Evolutionary conservation across 768 basidiomycete genomes (phyloP).

Genomic region (Scleroderma citrinum): DNA sequence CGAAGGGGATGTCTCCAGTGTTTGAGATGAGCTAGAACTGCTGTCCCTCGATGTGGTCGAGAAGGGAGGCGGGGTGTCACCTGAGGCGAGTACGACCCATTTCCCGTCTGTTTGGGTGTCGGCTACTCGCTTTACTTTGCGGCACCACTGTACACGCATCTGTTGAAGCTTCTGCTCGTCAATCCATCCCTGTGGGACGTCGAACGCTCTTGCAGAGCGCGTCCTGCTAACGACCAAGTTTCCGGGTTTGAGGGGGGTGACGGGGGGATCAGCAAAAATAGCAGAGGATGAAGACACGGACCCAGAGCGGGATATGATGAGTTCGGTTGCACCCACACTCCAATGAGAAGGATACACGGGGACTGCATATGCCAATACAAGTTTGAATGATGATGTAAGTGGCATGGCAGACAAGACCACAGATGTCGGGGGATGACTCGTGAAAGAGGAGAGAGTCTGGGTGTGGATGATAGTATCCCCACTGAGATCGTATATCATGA

Average conservation of each 20-base stretch:
- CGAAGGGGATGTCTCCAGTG: conserved; percentile 8
- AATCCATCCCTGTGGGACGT: conserved; percentile 68
- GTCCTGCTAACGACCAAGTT: conserved; percentile 49
- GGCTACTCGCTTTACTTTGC: conserved; percentile 65
- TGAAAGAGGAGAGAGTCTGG: conserved; percentile 71
- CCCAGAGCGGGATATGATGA: conserved; percentile 48
- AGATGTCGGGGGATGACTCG: conserved; percentile 74
- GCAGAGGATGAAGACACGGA: conserved; percentile 6
- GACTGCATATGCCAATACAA: conserved; percentile 67
- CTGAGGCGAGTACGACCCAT: conserved; percentile 75
- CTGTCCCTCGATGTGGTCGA: conserved; percentile 7
- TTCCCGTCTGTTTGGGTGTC: conserved; percentile 80
- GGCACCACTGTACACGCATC: conserved; percentile 74
- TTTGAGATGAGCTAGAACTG: conserved; percentile 18
- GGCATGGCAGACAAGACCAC: conserved; percentile 64
- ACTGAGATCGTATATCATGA: conserved; percentile 70
- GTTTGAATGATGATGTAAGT: conserved; percentile 55
- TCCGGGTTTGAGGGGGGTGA: conserved; percentile 8
- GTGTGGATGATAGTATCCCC: conserved; percentile 44
- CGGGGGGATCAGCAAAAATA: conserved; percentile 4
- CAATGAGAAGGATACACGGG: conserved; percentile 81
- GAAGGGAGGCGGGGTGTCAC: conserved; percentile 26
- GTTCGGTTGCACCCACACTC: conserved; percentile 71
- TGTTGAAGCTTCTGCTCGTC: conserved; percentile 54
- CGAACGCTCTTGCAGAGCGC: conserved; percentile 62